Conservation (phyloP, 768 basidiomycete species). For the Paxillus involutus region DNA sequence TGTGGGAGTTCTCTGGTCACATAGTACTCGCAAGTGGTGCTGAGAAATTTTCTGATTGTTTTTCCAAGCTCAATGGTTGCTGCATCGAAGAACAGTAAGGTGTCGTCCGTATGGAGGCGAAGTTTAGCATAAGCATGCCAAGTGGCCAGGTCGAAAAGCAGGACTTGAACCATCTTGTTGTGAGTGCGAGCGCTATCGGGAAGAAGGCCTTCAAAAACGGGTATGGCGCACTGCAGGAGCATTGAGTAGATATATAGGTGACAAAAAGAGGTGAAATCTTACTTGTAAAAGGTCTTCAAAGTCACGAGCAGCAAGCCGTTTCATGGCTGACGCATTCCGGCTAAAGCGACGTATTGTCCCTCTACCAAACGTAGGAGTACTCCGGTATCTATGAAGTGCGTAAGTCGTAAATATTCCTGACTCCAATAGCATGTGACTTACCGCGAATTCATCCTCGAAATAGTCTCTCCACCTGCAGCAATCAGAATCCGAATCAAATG, state of each 20-base stretch:
- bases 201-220: conserved; percentile 38
- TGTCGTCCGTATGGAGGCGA: conserved; percentile 28
- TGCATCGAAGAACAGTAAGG: conserved; percentile 17
- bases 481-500: conserved; percentile 18
- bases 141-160: conserved; percentile 28
- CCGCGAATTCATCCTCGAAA: conserved; percentile 13
- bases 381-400: conserved; percentile 4
- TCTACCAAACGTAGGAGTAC: conserved; percentile 7
- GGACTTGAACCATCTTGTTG: conserved; percentile 17
- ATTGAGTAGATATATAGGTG: background rate
- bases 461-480: conserved; percentile 1
- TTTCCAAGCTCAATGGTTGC: conserved; percentile 22
- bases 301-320: conserved; percentile 3
- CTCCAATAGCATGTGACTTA: background rate
- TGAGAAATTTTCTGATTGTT: conserved; percentile 21
- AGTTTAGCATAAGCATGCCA: conserved; percentile 40
- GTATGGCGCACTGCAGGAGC: conserved; percentile 31
- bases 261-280: background rate
- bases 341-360: background rate
- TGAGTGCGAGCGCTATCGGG: conserved; percentile 12
- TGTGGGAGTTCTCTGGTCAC: conserved; percentile 29
- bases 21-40: conserved; percentile 21
- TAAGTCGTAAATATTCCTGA: background rate
- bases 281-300: conserved; percentile 11
- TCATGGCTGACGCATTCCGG: conserved; percentile 7